Percentiles rank a stretch among this genome's conserved stretches.
These are phyloP conservation scores for Sporothrix euskadiensis DNA, from an alignment of 2,329 filamentous ascomycete genomes.

Conservation along the genomic window DNA sequence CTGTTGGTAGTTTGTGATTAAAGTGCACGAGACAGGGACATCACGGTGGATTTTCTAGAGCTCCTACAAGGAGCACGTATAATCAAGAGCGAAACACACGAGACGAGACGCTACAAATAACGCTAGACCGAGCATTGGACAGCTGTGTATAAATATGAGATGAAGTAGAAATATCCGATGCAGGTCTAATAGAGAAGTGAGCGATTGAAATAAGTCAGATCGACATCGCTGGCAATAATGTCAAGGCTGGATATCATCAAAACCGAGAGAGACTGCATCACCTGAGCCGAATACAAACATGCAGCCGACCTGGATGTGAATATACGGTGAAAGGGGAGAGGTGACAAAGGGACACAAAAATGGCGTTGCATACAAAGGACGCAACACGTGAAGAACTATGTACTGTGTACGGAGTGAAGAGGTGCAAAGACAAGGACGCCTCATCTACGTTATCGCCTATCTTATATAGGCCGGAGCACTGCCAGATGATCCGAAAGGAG, in stretches of 20 bases:
- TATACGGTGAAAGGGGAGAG: background rate
- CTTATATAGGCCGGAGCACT: background rate
- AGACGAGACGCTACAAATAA: background rate
- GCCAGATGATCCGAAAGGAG: background rate
- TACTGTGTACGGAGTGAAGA: background rate
- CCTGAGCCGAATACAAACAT: background rate
- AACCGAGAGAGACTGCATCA: background rate
- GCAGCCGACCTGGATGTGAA: conserved; percentile 6
- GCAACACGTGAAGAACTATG: background rate
- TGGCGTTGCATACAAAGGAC: background rate
- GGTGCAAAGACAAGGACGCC: background rate
- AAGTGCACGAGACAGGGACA: background rate
- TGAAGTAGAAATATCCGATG: background rate
- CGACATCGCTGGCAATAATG: background rate
- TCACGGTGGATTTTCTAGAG: background rate
- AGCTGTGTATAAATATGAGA: background rate
- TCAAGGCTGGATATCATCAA: background rate
- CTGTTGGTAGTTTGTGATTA: background rate
- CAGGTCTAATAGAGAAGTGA: background rate
- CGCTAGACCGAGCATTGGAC: background rate
- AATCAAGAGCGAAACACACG: background rate
- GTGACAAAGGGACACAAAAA: background rate
- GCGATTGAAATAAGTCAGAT: background rate
- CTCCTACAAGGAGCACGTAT: background rate
- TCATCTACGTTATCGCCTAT: conserved; percentile 15